Base-by-base conservation (phyloP, 345 rosid genomes). In the Corchorus capsularis region DNA sequence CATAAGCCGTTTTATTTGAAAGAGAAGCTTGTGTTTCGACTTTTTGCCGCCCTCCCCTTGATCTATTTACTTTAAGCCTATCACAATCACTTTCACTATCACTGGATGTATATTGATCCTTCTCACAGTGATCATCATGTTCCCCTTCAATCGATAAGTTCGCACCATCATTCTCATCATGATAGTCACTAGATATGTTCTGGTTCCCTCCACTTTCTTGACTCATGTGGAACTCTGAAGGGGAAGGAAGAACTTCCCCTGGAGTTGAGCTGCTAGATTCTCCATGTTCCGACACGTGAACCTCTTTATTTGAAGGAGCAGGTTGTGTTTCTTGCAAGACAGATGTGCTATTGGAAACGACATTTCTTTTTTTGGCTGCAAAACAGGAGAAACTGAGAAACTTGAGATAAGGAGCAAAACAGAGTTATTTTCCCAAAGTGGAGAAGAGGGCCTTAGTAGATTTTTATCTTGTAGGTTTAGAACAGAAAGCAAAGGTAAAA, bases 361-460 rank as follows among this genome's bases (percentile, higher is more conserved):
- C 67, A 73, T 47, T 88, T 53, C 72, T 77, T 46, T 34, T 74
- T 86, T 94, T 94, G 0, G 87, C 97, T 92, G 89, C 77, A 83
- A 12, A 73, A 76, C 69, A 59, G 49, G 73, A 82, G 72, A 79
- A 54, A 72, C 78, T 56, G 50, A 73, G 63, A 52, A 79, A 54
- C 72, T 79, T 62, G 50, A 73, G 63, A 52, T 3, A 27, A 66
- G 73, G 50, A 62, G 49, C 63, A 39, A 50, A 71, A 17, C 32
- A 71, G 20, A 61, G n/a, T 50, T 61, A 17, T 3, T 47, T 47
- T 27, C 57, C 35, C 47, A 53, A 52, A 63, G 22, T 63, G 68
- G 22, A 57, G 41, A 61, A 59, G 13, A 60, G 27, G 6, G 17
- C 32, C 13, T 19, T 3, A 5, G 20, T 0, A 59, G 63, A 4